Base-by-base conservation (phyloP, 805 yeast genomes). In the Kluyveromyces wickerhamii region DNA sequence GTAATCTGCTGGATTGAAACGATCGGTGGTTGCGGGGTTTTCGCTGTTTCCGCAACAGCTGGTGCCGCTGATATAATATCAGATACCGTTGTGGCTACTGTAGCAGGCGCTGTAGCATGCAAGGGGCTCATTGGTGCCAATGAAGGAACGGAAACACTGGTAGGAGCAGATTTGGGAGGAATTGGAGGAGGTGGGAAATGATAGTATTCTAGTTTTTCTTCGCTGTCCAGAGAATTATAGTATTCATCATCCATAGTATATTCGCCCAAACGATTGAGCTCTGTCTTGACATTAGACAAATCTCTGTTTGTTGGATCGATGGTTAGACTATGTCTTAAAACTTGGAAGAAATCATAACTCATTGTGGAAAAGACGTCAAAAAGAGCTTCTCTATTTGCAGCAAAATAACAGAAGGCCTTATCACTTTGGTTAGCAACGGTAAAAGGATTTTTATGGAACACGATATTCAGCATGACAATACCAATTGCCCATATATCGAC, bases 401-500 rank as follows among this genome's bases (percentile, higher is more conserved):
- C 88, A 64, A 83, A 88, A 59, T 85, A 88, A 48, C 82, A 62
- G 57, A 87, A 88, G 33, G 88, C 63, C 51, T 82, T 83, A 60
- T 87, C 96, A 11, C 78, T 67, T 49, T 78, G 76, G 46, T 79
- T 75, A 4, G 95, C 95, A 11, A 79, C 78, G 44, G 72, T 74
- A 59, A 87, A 87, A 2, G 96, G 96, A 54, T 82, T 81, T 51
- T 85, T 79, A 34, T 82, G 92, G 63, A 87, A 87, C n/a, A 87
- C 81, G 36, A 83, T 67, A 46, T 89, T 87, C 49, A 87, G 63
- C 38, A 87, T 65, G 29, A 86, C 83, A 39, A 87, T 77, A 19
- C 95, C 96, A 40, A 83, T 61, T 1, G 95, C 78, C 96, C 96
- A 87, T 32, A 87, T 66, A 60, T 87, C 96, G 33, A 82, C 79